A percentile compares a stretch with the other conserved stretches of the same genome.
Conservation (phyloP, 108 stramenopile species). For the Craspedostauros australis region DNA sequence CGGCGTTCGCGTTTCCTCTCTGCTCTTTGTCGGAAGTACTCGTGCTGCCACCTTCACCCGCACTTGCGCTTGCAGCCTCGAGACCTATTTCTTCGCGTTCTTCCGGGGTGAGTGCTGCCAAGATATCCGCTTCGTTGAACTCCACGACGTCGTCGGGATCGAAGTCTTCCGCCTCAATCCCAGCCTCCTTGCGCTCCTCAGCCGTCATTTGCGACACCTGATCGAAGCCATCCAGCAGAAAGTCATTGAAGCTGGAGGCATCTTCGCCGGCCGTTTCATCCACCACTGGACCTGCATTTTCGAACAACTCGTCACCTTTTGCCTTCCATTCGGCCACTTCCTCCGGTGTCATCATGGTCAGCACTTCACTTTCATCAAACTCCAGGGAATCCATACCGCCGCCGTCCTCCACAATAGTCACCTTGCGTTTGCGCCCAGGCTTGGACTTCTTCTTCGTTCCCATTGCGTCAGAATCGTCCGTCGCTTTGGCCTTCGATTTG, state of each 20-base stretch:
- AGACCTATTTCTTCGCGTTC: conserved; percentile 18
- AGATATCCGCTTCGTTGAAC: conserved; percentile 59
- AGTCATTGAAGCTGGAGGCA: too few relatives aligned
- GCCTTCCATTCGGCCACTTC: conserved; percentile 44
- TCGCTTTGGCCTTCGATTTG: conserved; percentile 5
- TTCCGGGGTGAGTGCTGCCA: conserved; percentile 55
- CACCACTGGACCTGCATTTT: background rate
- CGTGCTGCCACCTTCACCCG: background rate
- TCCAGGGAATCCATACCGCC: conserved; percentile 55
- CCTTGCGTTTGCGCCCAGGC: background rate
- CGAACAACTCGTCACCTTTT: conserved; percentile 11
- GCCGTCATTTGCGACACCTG: conserved; percentile 21
- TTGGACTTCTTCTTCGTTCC: conserved; percentile 20
- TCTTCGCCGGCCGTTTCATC: too few relatives aligned
- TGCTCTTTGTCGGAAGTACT: background rate
- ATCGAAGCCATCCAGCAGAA: conserved; percentile 22
- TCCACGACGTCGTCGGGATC: conserved; percentile 60
- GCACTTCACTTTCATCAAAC: conserved; percentile 60
- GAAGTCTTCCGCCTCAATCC: conserved; percentile 52
- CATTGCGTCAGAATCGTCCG: conserved; percentile 3
- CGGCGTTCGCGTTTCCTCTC: background rate
- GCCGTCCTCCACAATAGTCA: conserved; percentile 48
- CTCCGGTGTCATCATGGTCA: conserved; percentile 60
- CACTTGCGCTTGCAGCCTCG: conserved; percentile 5
- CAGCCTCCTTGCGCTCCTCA: conserved; percentile 18